These are phyloP conservation scores for Pseudoperonospora humuli DNA, from an alignment of 352 stramenopile genomes.

Conservation along the genomic window DNA sequence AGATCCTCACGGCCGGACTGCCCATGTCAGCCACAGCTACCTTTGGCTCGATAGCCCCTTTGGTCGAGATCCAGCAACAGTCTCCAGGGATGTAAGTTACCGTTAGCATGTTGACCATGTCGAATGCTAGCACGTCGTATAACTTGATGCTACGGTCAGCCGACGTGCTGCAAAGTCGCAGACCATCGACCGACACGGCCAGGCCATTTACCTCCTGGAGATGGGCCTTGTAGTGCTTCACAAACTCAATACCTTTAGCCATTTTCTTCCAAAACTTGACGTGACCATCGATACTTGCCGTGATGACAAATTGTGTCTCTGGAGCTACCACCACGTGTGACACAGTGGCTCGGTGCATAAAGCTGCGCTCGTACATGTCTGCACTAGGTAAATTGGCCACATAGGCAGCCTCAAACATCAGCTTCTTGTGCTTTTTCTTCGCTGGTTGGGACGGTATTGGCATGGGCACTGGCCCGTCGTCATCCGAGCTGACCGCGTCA, in stretches of 20 bases:
- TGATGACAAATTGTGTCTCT: slow-evolving; percentile 95
- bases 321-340: slow-evolving; percentile 87
- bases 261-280: slow-evolving; percentile 99
- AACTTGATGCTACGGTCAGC: slow-evolving; percentile 95
- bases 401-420: slow-evolving; percentile 66
- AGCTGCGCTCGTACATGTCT: slow-evolving; percentile 93
- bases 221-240: slow-evolving; percentile 99
- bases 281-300: slow-evolving; percentile 92
- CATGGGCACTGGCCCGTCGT: slow-evolving; percentile 58
- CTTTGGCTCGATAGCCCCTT: slow-evolving; percentile 46
- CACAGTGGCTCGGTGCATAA: slow-evolving; percentile 96
- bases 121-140: slow-evolving; percentile 97
- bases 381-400: slow-evolving; percentile 79
- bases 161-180: slow-evolving; percentile 79
- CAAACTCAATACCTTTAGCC: slow-evolving; percentile 93
- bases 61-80: slow-evolving; percentile 70
- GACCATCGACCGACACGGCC: slow-evolving; percentile 74
- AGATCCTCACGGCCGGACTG: slow-evolving; percentile 73
- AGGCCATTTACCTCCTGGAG: slow-evolving; percentile 82
- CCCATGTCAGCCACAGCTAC: slow-evolving; percentile 74
- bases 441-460: slow-evolving; percentile 30
- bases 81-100: slow-evolving; percentile 59
- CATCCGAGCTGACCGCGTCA: slow-evolving; percentile 18
- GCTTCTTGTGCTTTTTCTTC: slow-evolving; percentile 36
- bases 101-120: slow-evolving; percentile 96